These are phyloP conservation scores for Exophiala calicioides DNA, from an alignment of 2,329 filamentous ascomycete species.

Conservation along the genomic window DNA sequence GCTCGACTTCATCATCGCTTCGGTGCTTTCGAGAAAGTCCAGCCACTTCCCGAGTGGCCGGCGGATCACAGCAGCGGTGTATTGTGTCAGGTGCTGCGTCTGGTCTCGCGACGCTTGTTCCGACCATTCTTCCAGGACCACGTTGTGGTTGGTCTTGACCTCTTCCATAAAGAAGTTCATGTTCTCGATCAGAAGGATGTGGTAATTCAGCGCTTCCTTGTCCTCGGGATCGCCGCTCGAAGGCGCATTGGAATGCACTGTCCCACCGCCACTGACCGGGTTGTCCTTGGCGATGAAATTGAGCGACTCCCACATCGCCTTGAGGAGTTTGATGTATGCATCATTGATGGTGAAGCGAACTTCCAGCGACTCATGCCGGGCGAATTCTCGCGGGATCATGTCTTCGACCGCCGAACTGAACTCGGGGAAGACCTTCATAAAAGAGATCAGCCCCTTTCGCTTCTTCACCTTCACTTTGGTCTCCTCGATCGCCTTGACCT, in stretches of 20 bases:
- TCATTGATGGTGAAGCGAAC: slow-evolving; percentile 78
- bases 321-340: slow-evolving; percentile 85
- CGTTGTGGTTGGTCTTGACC: slow-evolving; percentile 71
- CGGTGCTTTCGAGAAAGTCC: slow-evolving; percentile 87
- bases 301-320: slow-evolving; percentile 94
- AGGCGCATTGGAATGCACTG: slow-evolving; percentile 23
- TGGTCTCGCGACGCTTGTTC: slow-evolving; percentile 76
- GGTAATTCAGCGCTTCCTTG: slow-evolving; percentile 95
- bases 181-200: slow-evolving; percentile 96
- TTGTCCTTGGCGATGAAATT: slow-evolving; percentile 85
- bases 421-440: slow-evolving; percentile 88
- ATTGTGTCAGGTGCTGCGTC: slow-evolving; percentile 81
- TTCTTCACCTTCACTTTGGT: slow-evolving; percentile 99
- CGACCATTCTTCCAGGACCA: slow-evolving; percentile 80
- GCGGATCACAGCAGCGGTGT: slow-evolving; percentile 84
- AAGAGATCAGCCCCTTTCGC: slow-evolving; percentile 91
- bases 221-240: slow-evolving; percentile 70
- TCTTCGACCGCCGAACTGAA: slow-evolving; percentile 83
- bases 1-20: slow-evolving; percentile 58
- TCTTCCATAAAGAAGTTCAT: slow-evolving; percentile 98
- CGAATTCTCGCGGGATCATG: slow-evolving; percentile 63
- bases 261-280: slow-evolving; percentile 53
- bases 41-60: slow-evolving; percentile 80
- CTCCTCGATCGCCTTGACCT: slow-evolving; percentile 93
- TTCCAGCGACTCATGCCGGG: slow-evolving; percentile 62